A percentile compares a stretch with the other conserved stretches of the same genome.
Evolutionary conservation across 2,329 filamentous ascomycete genomes (phyloP).

Genomic region (Ophiostoma himal-ulmi): DNA sequence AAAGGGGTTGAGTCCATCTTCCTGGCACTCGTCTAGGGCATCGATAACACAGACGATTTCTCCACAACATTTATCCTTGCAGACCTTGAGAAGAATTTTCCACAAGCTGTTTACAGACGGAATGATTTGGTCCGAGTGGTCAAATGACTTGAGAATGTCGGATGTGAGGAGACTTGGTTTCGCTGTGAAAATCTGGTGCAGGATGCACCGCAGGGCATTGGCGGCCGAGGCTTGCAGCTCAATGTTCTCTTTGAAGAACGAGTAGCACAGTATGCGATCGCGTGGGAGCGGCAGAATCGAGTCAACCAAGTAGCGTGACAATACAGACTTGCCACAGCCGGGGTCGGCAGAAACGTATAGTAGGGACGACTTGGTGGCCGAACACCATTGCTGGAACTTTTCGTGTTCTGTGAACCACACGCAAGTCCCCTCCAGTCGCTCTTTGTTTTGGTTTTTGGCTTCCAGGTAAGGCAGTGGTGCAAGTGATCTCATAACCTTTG

Average conservation of each 20-base stretch:
- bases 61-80: not conserved
- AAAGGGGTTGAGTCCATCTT: not conserved
- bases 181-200: not conserved
- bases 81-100: not conserved
- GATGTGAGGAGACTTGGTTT: not conserved
- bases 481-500: not conserved
- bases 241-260: not conserved
- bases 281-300: not conserved
- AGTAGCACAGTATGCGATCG: not conserved
- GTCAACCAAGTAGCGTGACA: not conserved
- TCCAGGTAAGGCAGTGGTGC: not conserved
- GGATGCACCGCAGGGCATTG: not conserved
- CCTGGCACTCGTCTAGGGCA: not conserved
- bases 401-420: constrained; percentile 2
- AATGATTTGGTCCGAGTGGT: not conserved
- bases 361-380: not conserved
- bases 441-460: not conserved
- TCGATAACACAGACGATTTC: not conserved
- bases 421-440: not conserved
- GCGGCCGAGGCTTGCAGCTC: not conserved
- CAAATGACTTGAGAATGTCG: not conserved
- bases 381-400: not conserved
- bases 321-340: not conserved
- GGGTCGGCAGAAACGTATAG: not conserved
- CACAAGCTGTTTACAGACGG: not conserved